A percentile compares a stretch with the other conserved stretches of the same genome.
Evolutionary conservation across 768 basidiomycete genomes (phyloP).

Genomic region (Agrocybe pediades): DNA sequence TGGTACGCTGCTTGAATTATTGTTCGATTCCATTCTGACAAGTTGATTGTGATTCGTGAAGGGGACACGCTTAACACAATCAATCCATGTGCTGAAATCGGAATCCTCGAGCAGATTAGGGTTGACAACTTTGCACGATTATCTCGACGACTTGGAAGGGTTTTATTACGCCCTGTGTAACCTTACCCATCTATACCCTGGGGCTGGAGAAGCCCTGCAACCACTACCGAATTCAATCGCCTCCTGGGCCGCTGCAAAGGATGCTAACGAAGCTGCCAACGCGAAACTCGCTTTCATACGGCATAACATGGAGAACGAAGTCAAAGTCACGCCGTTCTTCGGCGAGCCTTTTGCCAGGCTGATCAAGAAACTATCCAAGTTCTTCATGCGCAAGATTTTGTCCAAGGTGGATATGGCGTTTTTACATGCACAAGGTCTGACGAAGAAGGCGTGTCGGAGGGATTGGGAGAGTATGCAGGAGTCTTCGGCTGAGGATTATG

Average conservation of each 20-base stretch:
- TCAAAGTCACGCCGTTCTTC: not conserved
- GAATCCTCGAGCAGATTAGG: not conserved
- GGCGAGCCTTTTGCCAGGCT: not conserved
- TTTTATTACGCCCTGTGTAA: not conserved
- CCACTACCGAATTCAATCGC: not conserved
- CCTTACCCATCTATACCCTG: not conserved
- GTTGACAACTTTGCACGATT: not conserved
- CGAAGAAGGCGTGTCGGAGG: too few relatives aligned
- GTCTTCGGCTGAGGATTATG: not conserved
- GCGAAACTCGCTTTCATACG: not conserved
- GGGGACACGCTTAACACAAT: constrained; percentile 8
- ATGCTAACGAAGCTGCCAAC: not conserved
- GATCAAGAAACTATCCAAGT: not conserved
- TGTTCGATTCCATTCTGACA: not conserved
- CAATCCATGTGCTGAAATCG: not conserved
- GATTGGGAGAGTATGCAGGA: not conserved
- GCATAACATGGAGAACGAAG: not conserved
- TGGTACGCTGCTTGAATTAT: not conserved
- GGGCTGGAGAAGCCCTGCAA: not conserved
- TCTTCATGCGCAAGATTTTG: not conserved
- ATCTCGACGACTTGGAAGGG: not conserved
- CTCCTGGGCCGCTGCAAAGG: not conserved
- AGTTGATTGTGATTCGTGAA: not conserved
- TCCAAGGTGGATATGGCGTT: not conserved
- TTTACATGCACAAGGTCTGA: too few relatives aligned